phyloP scores from a whole-genome alignment of 2,329 filamentous ascomycete species.

The Chalara sp. region DNA sequence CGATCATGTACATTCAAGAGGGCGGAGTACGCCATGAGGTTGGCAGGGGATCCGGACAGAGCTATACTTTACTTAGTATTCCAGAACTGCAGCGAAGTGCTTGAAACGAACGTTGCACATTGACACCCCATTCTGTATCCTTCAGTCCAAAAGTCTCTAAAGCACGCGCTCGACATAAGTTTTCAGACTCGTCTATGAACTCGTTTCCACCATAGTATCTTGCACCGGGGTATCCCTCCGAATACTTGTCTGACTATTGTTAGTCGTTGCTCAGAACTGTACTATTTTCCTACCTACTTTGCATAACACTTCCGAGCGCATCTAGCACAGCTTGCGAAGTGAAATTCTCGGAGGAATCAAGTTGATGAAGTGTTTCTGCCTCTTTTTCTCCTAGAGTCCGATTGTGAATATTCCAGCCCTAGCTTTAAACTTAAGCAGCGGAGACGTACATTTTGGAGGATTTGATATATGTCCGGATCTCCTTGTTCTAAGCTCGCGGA shows the following conservation, averaged over 20 bases:
- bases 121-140: conserved; percentile 88
- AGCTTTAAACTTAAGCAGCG: neutral
- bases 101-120: conserved; percentile 68
- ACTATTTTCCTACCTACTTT: conserved; percentile 52
- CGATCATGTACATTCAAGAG: conserved; percentile 89
- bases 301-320: conserved; percentile 89
- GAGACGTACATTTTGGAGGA: conserved; percentile 72
- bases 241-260: conserved; percentile 75
- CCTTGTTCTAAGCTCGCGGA: conserved; percentile 72
- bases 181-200: conserved; percentile 87
- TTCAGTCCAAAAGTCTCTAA: conserved; percentile 81
- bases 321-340: conserved; percentile 89
- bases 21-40: conserved; percentile 83
- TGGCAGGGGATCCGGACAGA: conserved; percentile 55
- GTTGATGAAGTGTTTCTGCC: conserved; percentile 98
- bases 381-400: conserved; percentile 70
- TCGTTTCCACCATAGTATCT: conserved; percentile 97
- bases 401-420: conserved; percentile 3
- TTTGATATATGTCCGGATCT: conserved; percentile 80
- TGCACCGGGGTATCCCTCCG: conserved; percentile 93
- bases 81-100: neutral
- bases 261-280: conserved; percentile 31
- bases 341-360: conserved; percentile 92
- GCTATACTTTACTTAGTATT: conserved; percentile 19
- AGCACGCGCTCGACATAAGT: conserved; percentile 83